phyloP scores from a whole-genome alignment of 352 stramenopile species.

The Synura sp. region DNA sequence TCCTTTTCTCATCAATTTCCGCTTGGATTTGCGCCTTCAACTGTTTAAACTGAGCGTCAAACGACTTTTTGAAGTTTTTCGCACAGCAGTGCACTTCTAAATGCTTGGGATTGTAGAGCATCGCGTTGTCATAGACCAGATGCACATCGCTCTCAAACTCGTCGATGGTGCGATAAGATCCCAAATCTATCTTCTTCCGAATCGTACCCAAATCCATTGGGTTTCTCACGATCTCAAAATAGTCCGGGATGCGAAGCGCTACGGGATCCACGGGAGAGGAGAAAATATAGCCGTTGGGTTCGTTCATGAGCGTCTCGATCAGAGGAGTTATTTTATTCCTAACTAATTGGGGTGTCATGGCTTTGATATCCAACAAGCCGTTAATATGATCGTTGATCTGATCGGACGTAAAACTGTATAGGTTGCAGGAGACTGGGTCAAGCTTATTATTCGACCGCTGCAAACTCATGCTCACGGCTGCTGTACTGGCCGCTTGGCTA shows the following conservation, averaged over 20 bases:
- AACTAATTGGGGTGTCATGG: no score
- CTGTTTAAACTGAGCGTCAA: conserved; percentile 70
- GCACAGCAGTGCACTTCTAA: conserved; percentile 87
- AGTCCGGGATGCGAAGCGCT: conserved; percentile 92
- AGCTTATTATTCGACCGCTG: no score
- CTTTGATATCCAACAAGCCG: no score
- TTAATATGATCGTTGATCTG: conserved; percentile 88
- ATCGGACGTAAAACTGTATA: conserved; percentile 82
- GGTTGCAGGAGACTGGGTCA: conserved; percentile 27
- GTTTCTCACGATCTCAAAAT: conserved; percentile 94
- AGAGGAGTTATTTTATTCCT: no score
- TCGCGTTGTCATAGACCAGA: conserved; percentile 82
- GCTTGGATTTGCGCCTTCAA: conserved; percentile 61
- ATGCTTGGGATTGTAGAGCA: conserved; percentile 89
- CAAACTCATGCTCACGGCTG: no score
- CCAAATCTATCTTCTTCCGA: conserved; percentile 87
- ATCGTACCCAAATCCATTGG: conserved; percentile 99
- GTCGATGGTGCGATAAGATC: conserved; percentile 82
- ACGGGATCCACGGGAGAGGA: conserved; percentile 97
- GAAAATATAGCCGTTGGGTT: no score
- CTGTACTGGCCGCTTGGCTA: no score
- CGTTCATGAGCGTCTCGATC: conserved; percentile 82
- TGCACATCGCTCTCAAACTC: conserved; percentile 67
- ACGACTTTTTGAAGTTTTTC: conserved; percentile 61
- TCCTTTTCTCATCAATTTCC: conserved; percentile 48